A percentile compares a stretch with the other conserved stretches of the same genome.
These are phyloP conservation scores for Populus hybrid DNA, from an alignment of 441 rosid genomes.

Conservation along the genomic window DNA sequence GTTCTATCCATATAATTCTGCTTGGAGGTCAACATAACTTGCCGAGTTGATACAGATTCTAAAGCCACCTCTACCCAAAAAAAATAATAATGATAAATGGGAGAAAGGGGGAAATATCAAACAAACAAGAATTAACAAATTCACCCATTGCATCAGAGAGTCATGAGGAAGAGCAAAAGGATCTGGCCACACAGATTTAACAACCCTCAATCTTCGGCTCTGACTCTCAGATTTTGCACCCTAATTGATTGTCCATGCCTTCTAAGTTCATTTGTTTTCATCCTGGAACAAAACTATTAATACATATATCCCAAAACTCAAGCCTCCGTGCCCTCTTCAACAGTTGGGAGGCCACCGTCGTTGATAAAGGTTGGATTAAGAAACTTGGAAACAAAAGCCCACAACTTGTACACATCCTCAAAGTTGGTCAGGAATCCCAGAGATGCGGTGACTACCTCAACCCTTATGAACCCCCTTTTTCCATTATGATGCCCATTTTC, in stretches of 20 bases:
- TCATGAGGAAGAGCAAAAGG: conserved; percentile 38
- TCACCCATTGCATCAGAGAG: conserved; percentile 34
- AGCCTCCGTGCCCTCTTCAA: conserved; percentile 44
- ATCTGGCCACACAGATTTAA: conserved; percentile 7
- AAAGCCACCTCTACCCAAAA: conserved; percentile 40
- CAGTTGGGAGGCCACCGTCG: conserved; percentile 44
- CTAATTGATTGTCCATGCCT: not conserved
- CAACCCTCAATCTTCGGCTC: conserved; percentile 23
- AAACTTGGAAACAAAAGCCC: conserved; percentile 85
- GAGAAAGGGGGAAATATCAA: conserved; percentile 23
- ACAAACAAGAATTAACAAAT: conserved; percentile 53
- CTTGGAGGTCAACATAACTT: conserved; percentile 21
- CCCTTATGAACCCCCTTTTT: conserved; percentile 54
- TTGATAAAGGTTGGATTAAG: conserved; percentile 58
- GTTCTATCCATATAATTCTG: conserved; percentile 23
- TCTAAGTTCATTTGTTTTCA: not conserved
- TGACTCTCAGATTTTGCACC: conserved; percentile 26
- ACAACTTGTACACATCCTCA: conserved; percentile 84
- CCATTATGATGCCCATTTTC: conserved; percentile 40
- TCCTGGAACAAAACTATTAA: conserved; percentile 12
- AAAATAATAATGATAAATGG: conserved; percentile 12
- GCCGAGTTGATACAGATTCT: conserved; percentile 40
- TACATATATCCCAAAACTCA: conserved; percentile 10
- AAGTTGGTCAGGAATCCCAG: conserved; percentile 89
- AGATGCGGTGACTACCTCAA: conserved; percentile 89